Base-by-base conservation (phyloP, 169 alveolate genomes). In the Cryptosporidium parvum region DNA sequence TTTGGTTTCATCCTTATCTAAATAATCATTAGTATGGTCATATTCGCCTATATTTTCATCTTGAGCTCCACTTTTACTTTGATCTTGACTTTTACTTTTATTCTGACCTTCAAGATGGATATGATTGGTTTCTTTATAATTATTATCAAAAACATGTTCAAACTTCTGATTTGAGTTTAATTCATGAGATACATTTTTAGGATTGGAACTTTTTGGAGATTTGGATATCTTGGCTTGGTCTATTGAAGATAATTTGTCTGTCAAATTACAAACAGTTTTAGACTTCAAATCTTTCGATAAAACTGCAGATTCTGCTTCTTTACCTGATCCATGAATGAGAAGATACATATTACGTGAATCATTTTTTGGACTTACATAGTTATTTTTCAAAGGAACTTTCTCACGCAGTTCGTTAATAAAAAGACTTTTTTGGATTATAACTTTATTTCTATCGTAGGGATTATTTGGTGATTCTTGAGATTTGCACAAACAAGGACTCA, bases 311-410 rank as follows among this genome's bases (percentile, higher is more conserved):
- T 56, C 35, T n/a, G 35, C 14, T 56, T 56, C 67, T 10, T 65
- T 29, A 14, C 72, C 72, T 31, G 72, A 65, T 31, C 72, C 44
- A 10, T 65, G 72, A 65, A 65, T 65, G 21, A 65, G 51, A 37
- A 35, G 21, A 65, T 65, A 65, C 72, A 65, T 65, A 35, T 65
- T 65, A n/a, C 23, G 44, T 5, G 72, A 65, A 14, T 65, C 29
- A 14, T 65, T 65, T 65, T 65, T 65, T 31, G 72, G 72, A 65
- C 72, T 65, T 56, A n/a, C 67, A 37, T 65, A 29, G 1, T 65
- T 31, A 31, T 31, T 18, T 65, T n/a, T 65, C 29, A 33, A 31
- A 31, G 53, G 72, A 29, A 33, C 51, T 65, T 65, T 65, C 0
- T 65, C 29, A 65, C 16, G 51, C 14, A 65, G 31, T 65, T 65